Evolutionary conservation across 805 yeast species (phyloP), one percentile per base, ranked within the genome.

Genomic region (Lipomyces sp.): DNA sequence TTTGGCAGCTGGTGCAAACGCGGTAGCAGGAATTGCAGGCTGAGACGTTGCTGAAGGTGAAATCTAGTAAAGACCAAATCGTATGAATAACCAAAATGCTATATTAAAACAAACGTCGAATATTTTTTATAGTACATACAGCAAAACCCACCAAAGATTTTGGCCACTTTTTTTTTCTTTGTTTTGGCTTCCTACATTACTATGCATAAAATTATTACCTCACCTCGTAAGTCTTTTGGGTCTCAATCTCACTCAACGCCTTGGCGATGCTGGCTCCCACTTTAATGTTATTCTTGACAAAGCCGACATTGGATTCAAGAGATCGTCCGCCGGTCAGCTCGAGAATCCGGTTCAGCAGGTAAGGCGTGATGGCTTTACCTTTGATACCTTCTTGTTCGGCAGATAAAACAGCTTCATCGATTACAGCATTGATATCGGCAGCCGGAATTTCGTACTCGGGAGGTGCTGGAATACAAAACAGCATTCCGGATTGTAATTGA

Each of bases 381-480:
- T 72, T 67, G 24, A 92, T 81, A 0, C 87, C 86, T 39, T 74
- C 68, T 4, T 66, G 60, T 4, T 78, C 79, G 0, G 96, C 96
- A 63, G 84, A 86, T 1, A 63, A 64, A 57, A 83, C 81, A 0
- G 96, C 92, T 6, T 79, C 78, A 3, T 81, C 82, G 62, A 92
- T 90, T 24, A 90, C 82, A 1, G 66, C 74, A 64, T 81, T 80
- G 33, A 92, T 89, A 59, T 83, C 79, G 0, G 73, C 79, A 2
- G 84, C 80, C 37, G 84, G 82, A 64, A 92, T 76, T 0, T 96
- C 91, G 50, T 82, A 76, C 3, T 84, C 83, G 7, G 73, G 75
- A 0, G 96, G 96, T 0, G 96, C 93, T 0, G 97, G 97, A 10
- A 90, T 82, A 75, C 97, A 92, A 71, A 92, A 86, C 10, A 92